phyloP scores from a whole-genome alignment of 495 filamentous ascomycete species.

The Gamarada debralockiae region DNA sequence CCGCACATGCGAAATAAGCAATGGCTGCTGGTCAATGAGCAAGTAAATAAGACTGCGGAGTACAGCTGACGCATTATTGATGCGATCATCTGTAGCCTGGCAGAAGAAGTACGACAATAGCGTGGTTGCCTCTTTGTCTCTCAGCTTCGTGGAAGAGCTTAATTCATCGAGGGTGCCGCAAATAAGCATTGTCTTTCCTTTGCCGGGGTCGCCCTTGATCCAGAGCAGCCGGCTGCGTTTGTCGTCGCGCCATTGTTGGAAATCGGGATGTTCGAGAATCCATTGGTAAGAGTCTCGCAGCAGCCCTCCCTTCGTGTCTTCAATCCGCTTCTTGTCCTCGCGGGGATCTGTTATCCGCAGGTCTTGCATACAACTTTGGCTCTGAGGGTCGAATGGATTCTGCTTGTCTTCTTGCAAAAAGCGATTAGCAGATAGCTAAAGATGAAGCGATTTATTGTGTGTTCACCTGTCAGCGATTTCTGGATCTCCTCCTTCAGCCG shows the following conservation, averaged over 20 bases:
- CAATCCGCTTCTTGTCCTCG: slow-evolving; percentile 29
- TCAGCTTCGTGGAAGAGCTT: neutral
- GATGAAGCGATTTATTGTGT: too few relatives aligned
- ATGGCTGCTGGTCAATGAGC: slow-evolving; percentile 28
- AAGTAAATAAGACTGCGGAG: too few relatives aligned
- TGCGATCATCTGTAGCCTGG: slow-evolving; percentile 27
- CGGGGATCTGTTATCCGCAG: slow-evolving; percentile 19
- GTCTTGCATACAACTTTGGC: slow-evolving; percentile 14
- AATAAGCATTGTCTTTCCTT: slow-evolving; percentile 39
- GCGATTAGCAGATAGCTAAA: too few relatives aligned
- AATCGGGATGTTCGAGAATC: slow-evolving; percentile 32
- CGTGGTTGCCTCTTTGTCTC: too few relatives aligned
- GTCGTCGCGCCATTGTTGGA: slow-evolving; percentile 28
- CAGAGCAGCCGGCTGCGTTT: slow-evolving; percentile 26
- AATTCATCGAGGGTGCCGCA: slow-evolving; percentile 1
- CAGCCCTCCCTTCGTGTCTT: too few relatives aligned
- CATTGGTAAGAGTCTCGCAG: slow-evolving; percentile 34
- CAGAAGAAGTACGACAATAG: slow-evolving; percentile 42
- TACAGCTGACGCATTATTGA: slow-evolving; percentile 30
- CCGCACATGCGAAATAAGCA: slow-evolving; percentile 6
- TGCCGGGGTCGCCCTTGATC: too few relatives aligned
- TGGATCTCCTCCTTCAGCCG: neutral
- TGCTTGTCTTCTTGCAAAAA: too few relatives aligned
- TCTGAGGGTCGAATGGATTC: too few relatives aligned
- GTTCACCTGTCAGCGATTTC: neutral